Base-by-base conservation (phyloP, 2,329 filamentous ascomycete species). In the Fusarium scirpi region DNA sequence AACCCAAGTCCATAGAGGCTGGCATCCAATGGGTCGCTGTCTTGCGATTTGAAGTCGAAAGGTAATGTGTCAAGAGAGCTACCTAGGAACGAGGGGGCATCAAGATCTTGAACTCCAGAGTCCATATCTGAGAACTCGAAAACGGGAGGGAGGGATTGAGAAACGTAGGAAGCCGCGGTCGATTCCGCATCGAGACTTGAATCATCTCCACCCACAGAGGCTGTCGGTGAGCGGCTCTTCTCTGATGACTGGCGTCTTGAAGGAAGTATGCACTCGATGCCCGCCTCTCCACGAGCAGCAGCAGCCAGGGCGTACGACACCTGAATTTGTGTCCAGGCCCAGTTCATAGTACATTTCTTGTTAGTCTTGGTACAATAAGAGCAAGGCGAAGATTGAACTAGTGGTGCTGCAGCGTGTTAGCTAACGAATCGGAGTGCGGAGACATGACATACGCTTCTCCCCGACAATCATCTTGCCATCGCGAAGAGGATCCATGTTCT, bases 291-390 rank as follows among this genome's bases (percentile, higher is more conserved):
- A 4, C 47, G 61, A 6, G 62, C 34, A 7, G 62, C 62, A 6
- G 61, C 62, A 8, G 53, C 61, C 2, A 65, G 20, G 3, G 62
- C 62, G 16, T 60, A 53, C 3, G 61, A 65, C 10, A 65, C 49
- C 29, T 65, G 27, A 29, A 66, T 24, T 34, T 52, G 43, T 2
- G 60, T 72, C 77, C 77, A 78, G 11, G 73, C 58, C 25, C 71
- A 65, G 8, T 77, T 71, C 41, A 77, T 58, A 2, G 76, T 75
- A 16, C 77, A 79, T 12, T 62, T 65, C 46, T 79, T 79, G 9
- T 74, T 71, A 18, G 77, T 79, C 57, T 72, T 77, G 8, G 63
- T 56, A 30, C 77, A 79, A 16, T 79, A 79, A 0, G 76, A 75
- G 49, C 77, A 79, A 47, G 76, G 67, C 1, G 54, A 53, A 4